phyloP scores from a whole-genome alignment of 2,329 filamentous ascomycete species.

The Colletotrichum noveboracense region DNA sequence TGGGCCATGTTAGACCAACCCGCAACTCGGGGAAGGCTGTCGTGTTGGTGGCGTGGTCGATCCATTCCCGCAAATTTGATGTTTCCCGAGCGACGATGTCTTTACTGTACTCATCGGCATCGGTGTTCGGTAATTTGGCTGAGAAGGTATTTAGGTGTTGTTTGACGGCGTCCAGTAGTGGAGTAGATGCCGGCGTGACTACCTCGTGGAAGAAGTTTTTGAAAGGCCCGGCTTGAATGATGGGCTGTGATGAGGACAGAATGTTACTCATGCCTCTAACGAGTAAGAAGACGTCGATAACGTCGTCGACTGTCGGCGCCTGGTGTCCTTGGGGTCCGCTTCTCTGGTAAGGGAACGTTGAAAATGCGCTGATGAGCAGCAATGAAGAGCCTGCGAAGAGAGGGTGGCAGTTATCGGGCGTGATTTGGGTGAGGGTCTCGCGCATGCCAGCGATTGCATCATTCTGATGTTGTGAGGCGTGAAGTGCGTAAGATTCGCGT shows the following conservation, averaged over 20 bases:
- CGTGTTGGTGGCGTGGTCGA: constrained; percentile 5
- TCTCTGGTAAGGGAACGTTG: constrained; percentile 26
- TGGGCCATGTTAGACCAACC: constrained; percentile 27
- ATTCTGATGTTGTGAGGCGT: constrained; percentile 37
- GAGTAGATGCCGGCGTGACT: constrained; percentile 1
- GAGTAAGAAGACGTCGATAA: constrained; percentile 36
- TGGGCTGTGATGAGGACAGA: constrained; percentile 27
- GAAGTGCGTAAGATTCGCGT: constrained; percentile 26
- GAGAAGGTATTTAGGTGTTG: neutral
- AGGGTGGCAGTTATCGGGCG: constrained; percentile 33
- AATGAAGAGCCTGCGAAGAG: constrained; percentile 37
- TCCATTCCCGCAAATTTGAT: neutral
- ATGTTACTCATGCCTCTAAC: constrained; percentile 35
- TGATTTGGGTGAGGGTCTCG: constrained; percentile 27
- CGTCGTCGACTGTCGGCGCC: constrained; percentile 30
- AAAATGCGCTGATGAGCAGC: constrained; percentile 35
- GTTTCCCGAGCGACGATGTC: neutral
- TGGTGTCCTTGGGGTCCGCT: neutral
- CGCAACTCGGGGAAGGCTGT: constrained; percentile 25
- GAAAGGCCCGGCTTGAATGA: constrained; percentile 26
- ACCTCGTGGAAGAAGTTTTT: constrained; percentile 23
- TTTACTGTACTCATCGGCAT: neutral
- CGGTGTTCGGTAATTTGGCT: neutral
- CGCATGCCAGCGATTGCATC: constrained; percentile 35
- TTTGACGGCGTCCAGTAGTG: neutral